phyloP scores from a whole-genome alignment of 2,329 filamentous ascomycete species.

The Eurotiales sp. region DNA sequence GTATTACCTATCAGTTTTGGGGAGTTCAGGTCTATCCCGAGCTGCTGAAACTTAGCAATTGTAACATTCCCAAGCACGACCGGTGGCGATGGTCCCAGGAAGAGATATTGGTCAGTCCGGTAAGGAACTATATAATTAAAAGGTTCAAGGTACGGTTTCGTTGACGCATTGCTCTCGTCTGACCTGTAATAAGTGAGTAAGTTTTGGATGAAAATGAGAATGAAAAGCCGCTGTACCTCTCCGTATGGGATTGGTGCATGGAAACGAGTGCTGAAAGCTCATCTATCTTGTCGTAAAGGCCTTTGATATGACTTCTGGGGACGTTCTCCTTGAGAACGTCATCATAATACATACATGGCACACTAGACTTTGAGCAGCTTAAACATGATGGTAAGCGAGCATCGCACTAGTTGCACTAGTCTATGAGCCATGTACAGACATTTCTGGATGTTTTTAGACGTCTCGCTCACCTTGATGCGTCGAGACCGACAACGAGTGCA shows the following conservation, averaged over 20 bases:
- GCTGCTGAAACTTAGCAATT: not conserved
- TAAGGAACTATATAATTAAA: not conserved
- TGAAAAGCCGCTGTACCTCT: not conserved
- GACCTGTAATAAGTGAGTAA: not conserved
- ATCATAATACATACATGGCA: not conserved
- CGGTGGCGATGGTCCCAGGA: not conserved
- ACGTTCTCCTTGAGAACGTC: not conserved
- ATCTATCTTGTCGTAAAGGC: not conserved
- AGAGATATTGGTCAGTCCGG: not conserved
- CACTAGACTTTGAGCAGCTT: slow-evolving; percentile 5
- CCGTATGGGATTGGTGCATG: not conserved
- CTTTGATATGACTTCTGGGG: not conserved
- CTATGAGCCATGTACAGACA: not conserved
- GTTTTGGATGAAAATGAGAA: not conserved
- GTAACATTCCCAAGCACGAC: not conserved
- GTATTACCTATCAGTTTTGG: not conserved
- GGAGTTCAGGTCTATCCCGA: not conserved
- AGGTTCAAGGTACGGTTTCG: not conserved
- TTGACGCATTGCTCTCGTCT: not conserved
- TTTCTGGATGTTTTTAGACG: no score
- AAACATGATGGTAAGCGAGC: slow-evolving; percentile 4
- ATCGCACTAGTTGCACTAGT: slow-evolving; percentile 1
- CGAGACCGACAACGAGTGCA: slow-evolving; percentile 3
- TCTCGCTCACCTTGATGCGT: not conserved
- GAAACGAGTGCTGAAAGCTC: not conserved